A percentile compares a stretch with the other conserved stretches of the same genome.
These are phyloP conservation scores for Gilbertella persicaria DNA, from an alignment of 371 early-diverging fungal genomes.

Conservation along the genomic window DNA sequence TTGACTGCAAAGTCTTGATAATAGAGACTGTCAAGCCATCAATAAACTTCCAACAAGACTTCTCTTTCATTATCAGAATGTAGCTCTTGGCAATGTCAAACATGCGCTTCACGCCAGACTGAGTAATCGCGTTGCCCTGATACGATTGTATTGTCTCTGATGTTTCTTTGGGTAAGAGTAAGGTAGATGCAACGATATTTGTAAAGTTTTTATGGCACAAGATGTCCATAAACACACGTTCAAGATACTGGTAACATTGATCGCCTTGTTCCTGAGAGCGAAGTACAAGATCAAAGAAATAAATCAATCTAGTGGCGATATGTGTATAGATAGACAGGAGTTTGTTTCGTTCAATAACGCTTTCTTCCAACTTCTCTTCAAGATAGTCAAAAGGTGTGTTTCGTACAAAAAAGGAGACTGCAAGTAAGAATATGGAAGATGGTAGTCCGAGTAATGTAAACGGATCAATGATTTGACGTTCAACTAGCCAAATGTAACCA, in stretches of 20 bases:
- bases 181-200: conserved; percentile 14
- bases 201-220: conserved; percentile 11
- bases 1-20: conserved; percentile 1
- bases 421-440: conserved; percentile 19
- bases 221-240: background rate
- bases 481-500: conserved; percentile 46
- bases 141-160: conserved; percentile 28
- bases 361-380: conserved; percentile 4
- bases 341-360: conserved; percentile 13
- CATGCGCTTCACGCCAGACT: conserved; percentile 15
- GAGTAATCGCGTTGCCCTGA: conserved; percentile 21
- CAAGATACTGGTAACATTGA: conserved; percentile 4
- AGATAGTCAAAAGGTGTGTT: conserved; percentile 11
- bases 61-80: conserved; percentile 15
- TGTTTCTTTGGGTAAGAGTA: conserved; percentile 31
- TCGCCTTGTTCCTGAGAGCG: background rate
- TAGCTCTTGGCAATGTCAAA: conserved; percentile 15
- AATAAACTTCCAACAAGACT: conserved; percentile 7
- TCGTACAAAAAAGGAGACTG: conserved; percentile 15
- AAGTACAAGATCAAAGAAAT: conserved; percentile 23
- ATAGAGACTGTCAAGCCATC: conserved; percentile 10
- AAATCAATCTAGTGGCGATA: conserved; percentile 16
- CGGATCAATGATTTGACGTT: conserved; percentile 23
- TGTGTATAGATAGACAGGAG: conserved; percentile 24
- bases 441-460: conserved; percentile 1